Evolutionary conservation across 768 basidiomycete species (phyloP).

Genomic region (Gelatoporia subvermispora): DNA sequence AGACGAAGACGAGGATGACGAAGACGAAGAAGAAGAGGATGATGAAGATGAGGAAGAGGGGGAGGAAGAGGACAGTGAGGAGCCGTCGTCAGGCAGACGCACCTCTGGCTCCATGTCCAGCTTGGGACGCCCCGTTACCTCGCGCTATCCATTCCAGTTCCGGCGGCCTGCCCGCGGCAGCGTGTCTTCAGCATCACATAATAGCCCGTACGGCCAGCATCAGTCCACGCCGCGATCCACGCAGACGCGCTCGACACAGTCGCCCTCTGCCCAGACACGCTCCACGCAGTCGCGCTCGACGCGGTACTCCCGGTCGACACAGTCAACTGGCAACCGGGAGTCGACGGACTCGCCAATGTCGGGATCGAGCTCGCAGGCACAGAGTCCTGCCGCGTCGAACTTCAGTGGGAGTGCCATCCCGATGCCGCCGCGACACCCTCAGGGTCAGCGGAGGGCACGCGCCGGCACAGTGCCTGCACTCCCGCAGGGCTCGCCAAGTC

Average conservation of each 20-base stretch:
- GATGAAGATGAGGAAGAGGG: slow-evolving; percentile 38
- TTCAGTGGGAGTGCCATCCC: slow-evolving; percentile 32
- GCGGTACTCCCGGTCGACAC: slow-evolving; percentile 38
- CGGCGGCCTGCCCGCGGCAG: slow-evolving; percentile 43
- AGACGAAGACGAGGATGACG: slow-evolving; percentile 24
- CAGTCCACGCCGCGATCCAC: slow-evolving; percentile 30
- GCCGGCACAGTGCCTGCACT: slow-evolving; percentile 34
- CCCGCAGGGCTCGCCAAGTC: slow-evolving; percentile 33
- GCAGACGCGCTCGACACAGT: slow-evolving; percentile 34
- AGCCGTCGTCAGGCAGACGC: slow-evolving; percentile 48
- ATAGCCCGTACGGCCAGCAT: slow-evolving; percentile 13
- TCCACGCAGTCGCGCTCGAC: slow-evolving; percentile 36
- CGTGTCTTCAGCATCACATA: slow-evolving; percentile 27
- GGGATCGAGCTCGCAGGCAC: slow-evolving; percentile 25
- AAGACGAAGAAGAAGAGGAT: slow-evolving; percentile 38
- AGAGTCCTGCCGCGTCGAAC: slow-evolving; percentile 17
- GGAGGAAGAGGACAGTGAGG: slow-evolving; percentile 35
- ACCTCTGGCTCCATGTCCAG: slow-evolving; percentile 84
- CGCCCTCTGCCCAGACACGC: slow-evolving; percentile 16
- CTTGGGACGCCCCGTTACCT: slow-evolving; percentile 69
- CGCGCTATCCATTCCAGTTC: slow-evolving; percentile 68
- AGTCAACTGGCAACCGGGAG: slow-evolving; percentile 60
- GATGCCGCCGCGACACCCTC: slow-evolving; percentile 46
- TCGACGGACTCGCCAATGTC: slow-evolving; percentile 58
- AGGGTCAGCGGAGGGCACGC: slow-evolving; percentile 32